These are phyloP conservation scores for Fusarium sarcochroum DNA, from an alignment of 2,329 filamentous ascomycete species.

Conservation along the genomic window DNA sequence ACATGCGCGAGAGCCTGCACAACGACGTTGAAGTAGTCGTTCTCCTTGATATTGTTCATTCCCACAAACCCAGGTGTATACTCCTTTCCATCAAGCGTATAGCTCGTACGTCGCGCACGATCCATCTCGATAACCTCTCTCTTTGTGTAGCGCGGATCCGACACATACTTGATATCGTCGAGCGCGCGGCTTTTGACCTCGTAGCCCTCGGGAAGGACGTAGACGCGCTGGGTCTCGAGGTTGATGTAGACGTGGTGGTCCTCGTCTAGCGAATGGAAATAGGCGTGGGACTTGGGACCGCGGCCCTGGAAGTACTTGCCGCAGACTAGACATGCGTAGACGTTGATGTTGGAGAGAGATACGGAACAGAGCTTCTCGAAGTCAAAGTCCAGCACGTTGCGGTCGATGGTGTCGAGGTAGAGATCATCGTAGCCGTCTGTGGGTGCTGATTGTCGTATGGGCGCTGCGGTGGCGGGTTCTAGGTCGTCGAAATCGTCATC, in stretches of 20 bases:
- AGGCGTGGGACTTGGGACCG: constrained; percentile 94
- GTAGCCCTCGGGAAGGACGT: constrained; percentile 94
- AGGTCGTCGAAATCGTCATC: constrained; percentile 59
- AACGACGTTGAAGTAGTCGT: constrained; percentile 97
- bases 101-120: constrained; percentile 70
- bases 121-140: constrained; percentile 87
- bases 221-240: constrained; percentile 92
- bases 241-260: constrained; percentile 99
- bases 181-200: constrained; percentile 95
- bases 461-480: constrained; percentile 55
- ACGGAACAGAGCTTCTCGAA: constrained; percentile 99
- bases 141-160: constrained; percentile 87
- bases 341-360: constrained; percentile 97
- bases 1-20: constrained; percentile 94
- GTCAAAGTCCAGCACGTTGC: constrained; percentile 94
- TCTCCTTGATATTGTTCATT: constrained; percentile 99
- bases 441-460: constrained; percentile 75
- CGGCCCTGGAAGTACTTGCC: constrained; percentile 98
- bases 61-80: constrained; percentile 96
- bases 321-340: constrained; percentile 97
- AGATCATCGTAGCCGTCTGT: constrained; percentile 93
- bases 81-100: constrained; percentile 85
- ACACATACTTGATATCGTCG: constrained; percentile 98
- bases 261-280: constrained; percentile 96
- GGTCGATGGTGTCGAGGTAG: constrained; percentile 97